Percentiles rank a stretch among this genome's conserved stretches.
Conservation (phyloP, 1,284 basidiomycete genomes). For the Pisolithus thermaeus region DNA sequence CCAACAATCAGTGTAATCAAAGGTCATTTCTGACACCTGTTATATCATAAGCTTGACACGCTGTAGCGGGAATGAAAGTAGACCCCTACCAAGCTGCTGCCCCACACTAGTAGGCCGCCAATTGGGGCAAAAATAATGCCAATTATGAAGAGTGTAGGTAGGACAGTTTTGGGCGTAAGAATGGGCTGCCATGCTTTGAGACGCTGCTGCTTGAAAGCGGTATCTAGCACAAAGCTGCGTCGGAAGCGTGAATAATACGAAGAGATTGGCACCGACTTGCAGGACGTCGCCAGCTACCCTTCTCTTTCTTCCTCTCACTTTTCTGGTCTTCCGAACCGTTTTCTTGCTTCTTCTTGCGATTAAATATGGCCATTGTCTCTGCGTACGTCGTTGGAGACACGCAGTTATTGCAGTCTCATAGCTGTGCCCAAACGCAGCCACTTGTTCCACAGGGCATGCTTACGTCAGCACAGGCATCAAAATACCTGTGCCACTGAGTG, state of each 20-base stretch:
- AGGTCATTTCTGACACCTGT: constrained; percentile 86
- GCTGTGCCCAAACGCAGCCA: background rate
- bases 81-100: constrained; percentile 54
- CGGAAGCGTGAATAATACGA: constrained; percentile 4
- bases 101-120: constrained; percentile 91
- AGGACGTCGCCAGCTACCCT: constrained; percentile 81
- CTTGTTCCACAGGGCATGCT: background rate
- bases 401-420: background rate
- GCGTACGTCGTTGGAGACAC: background rate
- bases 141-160: constrained; percentile 94
- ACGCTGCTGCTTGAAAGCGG: constrained; percentile 99
- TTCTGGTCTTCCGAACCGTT: constrained; percentile 35
- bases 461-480: background rate
- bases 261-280: constrained; percentile 63
- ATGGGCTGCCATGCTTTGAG: constrained; percentile 99
- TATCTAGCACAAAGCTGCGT: constrained; percentile 50
- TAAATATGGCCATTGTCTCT: constrained; percentile 50
- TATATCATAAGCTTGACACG: constrained; percentile 4
- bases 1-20: constrained; percentile 96
- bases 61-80: constrained; percentile 19
- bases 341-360: constrained; percentile 39
- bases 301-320: constrained; percentile 66
- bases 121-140: constrained; percentile 95
- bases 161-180: constrained; percentile 93
- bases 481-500: constrained; percentile 7